phyloP scores from a whole-genome alignment of 106 monocot genomes.

The Dioscorea dumetorum region DNA sequence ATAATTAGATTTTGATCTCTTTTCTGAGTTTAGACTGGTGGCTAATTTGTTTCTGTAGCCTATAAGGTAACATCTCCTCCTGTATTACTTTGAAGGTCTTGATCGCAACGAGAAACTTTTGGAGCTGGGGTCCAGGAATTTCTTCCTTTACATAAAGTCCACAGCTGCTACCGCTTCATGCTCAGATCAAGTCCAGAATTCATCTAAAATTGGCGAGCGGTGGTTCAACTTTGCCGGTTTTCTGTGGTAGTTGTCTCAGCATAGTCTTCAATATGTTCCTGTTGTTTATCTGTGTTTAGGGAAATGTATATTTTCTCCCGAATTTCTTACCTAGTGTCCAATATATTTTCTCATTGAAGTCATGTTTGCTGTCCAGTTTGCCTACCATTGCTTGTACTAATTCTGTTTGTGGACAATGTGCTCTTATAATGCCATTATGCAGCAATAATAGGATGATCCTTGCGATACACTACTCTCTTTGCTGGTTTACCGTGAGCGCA shows the following conservation, averaged over 20 bases:
- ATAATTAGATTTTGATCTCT: neutral
- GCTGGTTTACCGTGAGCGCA: neutral
- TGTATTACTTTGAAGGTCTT: conserved; percentile 17
- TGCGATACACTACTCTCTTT: neutral
- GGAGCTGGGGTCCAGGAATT: conserved; percentile 52
- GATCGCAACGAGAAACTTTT: conserved; percentile 38
- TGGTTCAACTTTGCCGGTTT: neutral
- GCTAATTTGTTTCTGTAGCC: neutral
- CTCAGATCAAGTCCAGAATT: neutral
- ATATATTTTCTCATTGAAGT: neutral
- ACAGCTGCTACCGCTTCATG: neutral
- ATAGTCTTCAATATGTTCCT: neutral
- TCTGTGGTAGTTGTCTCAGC: neutral
- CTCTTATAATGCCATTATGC: neutral
- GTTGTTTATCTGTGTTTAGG: neutral
- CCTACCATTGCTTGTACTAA: neutral
- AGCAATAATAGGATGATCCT: neutral
- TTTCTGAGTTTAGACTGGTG: neutral
- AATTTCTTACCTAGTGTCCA: neutral
- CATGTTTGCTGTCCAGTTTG: no score
- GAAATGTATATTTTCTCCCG: neutral
- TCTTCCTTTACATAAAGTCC: conserved; percentile 31
- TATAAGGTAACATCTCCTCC: no score
- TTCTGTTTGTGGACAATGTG: neutral
- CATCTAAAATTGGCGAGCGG: neutral